Evolutionary conservation across 495 filamentous ascomycete genomes (phyloP), one percentile per base, ranked within the genome.

Genomic region (Cudoniella acicularis): DNA sequence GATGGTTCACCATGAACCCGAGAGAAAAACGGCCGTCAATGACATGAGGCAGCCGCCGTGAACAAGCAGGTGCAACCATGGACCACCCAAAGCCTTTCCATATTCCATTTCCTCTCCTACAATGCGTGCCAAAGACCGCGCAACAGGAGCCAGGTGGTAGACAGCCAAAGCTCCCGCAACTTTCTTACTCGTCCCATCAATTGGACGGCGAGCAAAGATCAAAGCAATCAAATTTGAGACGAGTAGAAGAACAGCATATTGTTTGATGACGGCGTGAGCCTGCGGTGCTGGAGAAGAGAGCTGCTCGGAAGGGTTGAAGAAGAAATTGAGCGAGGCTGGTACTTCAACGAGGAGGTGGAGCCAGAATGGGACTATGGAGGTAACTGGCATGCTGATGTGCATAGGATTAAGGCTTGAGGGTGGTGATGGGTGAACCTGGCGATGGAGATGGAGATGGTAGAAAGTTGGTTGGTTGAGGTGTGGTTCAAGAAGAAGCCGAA

Each of bases 211-310:
- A 27, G 61, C 54, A 49, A 72, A 71, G 26, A 65, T 61, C 11
- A 61, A 51, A n/a, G 70, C 69, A 21, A 76, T 67, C 43, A 71
- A 40, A 59, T 57, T 69, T 20, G 67, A 67, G 20, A 51, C 30
- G 17, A 69, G 18, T 11, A 74, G 61, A 1, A 75, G 62, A 20
- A 73, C 49, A n/a, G 70, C 70, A 56, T 71, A 74, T 54, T 75
- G 70, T 22, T 59, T 52, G 53, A 74, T 70, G 20, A 74, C 43
- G 11, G 69, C 56, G 41, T 70, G 67, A 9, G 73, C 66, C 57
- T 70, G 66, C 13, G 63, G 63, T 10, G 61, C 55, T 18, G 57
- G 58, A 25, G 49, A 13, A 11, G 55, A 23, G 8, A 74, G 65
- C n/a, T 71, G 71, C 3, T 58, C 53, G 13, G 63, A 64, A 3